These are phyloP conservation scores for Rhizopogon salebrosus DNA, from an alignment of 768 basidiomycete genomes.

Conservation along the genomic window DNA sequence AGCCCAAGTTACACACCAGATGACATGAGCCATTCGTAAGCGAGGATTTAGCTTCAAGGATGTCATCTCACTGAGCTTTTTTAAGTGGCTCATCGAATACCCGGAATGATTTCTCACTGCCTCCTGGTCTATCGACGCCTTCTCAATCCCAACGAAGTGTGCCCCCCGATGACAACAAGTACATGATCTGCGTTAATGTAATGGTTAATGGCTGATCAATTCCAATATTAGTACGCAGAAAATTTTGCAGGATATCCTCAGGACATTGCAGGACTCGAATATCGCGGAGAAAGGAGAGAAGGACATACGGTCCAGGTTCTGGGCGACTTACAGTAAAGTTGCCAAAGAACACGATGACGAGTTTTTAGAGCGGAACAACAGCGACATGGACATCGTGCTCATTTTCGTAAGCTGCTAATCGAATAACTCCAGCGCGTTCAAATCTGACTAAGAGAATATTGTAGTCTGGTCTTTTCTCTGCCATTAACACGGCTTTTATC, in stretches of 20 bases:
- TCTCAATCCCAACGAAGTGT: background rate
- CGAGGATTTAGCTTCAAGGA: background rate
- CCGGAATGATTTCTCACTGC: background rate
- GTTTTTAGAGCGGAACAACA: conserved; percentile 12
- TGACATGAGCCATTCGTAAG: background rate
- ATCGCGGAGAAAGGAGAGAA: background rate
- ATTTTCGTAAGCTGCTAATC: conserved; percentile 16
- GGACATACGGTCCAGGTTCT: conserved; percentile 6
- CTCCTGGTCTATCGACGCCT: background rate
- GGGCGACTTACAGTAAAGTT: conserved; percentile 10
- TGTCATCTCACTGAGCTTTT: background rate
- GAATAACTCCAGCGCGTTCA: background rate
- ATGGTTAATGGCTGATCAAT: background rate
- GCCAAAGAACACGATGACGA: conserved; percentile 13
- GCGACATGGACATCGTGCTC: conserved; percentile 15
- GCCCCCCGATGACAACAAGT: background rate
- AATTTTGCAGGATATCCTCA: background rate
- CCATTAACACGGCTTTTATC: conserved; percentile 1
- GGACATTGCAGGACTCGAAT: background rate
- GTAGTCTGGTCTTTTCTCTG: conserved; percentile 6
- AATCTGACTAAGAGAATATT: background rate
- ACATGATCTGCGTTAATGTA: background rate
- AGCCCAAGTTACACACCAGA: background rate
- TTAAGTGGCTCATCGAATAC: background rate
- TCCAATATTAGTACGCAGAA: background rate